Conservation (phyloP, 2,329 filamentous ascomycete species). For the Trichoderma sp. region DNA sequence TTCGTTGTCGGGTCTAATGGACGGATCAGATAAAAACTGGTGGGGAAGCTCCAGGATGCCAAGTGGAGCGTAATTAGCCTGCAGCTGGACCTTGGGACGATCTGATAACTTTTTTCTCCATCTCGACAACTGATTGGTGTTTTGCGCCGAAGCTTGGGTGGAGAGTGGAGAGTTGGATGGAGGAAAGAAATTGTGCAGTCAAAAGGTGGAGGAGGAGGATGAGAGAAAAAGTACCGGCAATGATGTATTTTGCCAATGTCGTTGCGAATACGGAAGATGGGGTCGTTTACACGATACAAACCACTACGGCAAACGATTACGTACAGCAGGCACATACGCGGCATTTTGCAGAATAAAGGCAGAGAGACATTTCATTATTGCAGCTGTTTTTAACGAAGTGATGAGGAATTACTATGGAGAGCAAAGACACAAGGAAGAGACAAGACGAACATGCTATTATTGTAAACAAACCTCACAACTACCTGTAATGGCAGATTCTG, state of each 20-base stretch:
- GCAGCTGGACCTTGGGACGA: neutral
- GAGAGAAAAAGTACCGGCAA: neutral
- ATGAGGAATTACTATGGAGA: neutral
- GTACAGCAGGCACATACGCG: neutral
- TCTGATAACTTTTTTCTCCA: slow-evolving; percentile 20
- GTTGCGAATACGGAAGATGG: slow-evolving; percentile 2
- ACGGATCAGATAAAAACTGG: slow-evolving; percentile 18
- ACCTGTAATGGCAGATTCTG: neutral
- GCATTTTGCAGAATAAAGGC: neutral
- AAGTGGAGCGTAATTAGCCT: slow-evolving; percentile 2
- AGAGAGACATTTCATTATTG: neutral
- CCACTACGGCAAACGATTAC: neutral
- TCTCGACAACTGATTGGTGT: neutral
- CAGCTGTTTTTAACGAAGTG: neutral
- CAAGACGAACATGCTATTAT: no score
- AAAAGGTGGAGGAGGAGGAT: neutral
- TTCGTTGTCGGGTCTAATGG: neutral
- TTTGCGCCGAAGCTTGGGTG: neutral
- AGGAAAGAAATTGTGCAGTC: neutral
- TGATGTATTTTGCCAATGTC: neutral
- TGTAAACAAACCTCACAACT: no score
- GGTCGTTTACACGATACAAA: neutral
- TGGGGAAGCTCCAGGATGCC: neutral
- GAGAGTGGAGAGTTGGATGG: neutral
- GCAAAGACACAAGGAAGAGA: neutral